Base-by-base conservation (phyloP, 805 yeast genomes). In the Metschnikowia gelsemii region DNA sequence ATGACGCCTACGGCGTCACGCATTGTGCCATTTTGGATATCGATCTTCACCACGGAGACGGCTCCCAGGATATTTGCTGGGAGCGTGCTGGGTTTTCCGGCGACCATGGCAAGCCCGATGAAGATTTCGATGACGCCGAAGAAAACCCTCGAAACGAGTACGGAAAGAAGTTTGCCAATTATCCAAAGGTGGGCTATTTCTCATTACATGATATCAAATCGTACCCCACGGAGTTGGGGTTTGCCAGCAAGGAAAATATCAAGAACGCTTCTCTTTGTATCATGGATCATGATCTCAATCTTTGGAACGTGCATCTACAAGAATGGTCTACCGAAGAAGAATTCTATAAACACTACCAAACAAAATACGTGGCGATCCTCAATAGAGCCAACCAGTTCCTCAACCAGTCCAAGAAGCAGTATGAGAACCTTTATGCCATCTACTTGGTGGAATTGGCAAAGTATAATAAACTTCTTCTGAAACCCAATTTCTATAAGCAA, bases 11-110 rank as follows among this genome's bases (percentile, higher is more conserved):
- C 52, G 79, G 71, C 2, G 80, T 87, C 2, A 82, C 91, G 0
- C 95, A 87, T 63, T 88, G 88, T 13, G 89, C 84, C 0, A 83
- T 87, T 14, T 62, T 87, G 22, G 96, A 87, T 59, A 82, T 87
- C 47, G 96, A 87, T 59, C 68, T 87, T 30, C 96, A 87, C 56
- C 96, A 87, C 57, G 96, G 95, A 13, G 96, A 87, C 61, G 96
- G 96, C 11, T 76, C 87, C 5, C 95, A 87, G 54, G 95, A 87
- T 59, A 82, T 87, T 20, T 80, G 90, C 53, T 87, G 90, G 89
- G 82, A 79, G 53, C 70, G 86, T 48, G 85, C 85, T 1, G 87
- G 87, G 0, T 75, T 78, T 51, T 40, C 54, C 3, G 75, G 73
- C 6, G 74, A 70, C 45, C 66, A 63, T 46, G 74, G 74, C n/a